Base-by-base conservation (phyloP, 495 filamentous ascomycete genomes). In the Immersiella caudata region DNA sequence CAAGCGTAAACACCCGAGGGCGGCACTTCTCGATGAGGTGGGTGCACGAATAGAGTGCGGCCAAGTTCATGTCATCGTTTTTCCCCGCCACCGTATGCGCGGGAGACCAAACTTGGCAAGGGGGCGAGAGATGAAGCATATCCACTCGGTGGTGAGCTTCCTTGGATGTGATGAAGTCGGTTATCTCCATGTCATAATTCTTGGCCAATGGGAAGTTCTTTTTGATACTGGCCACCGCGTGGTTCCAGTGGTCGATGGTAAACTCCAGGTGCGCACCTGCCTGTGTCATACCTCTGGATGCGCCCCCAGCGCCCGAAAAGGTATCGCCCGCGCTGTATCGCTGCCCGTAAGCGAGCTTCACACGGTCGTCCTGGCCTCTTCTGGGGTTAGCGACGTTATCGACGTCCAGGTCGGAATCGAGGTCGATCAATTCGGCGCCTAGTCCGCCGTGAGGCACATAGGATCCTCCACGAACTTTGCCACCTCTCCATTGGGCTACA, bases 41-140 rank as follows among this genome's bases (percentile, higher is more conserved):
- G 0, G 74, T 74, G 6, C 90, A 86, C 0, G 87, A 87, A 70
- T 90, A 93, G 0, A 94, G 78, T 0, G 89, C 86, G 0, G 89
- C 89, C 0, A 86, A 87, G 64, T 97, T 97, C 6, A 76, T 80
- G 2, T 94, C 92, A 57, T 96, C 93, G 46, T 91, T 82, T 11
- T 82, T 79, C 0, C 87, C 86, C 0, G 80, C 69, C 2, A 83
- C 75, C 0, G 91, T 94, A 65, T 97, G 91, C 0, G 91, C 91
- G 0, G 88, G 87, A 0, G 91, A 96, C 76, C 89, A 97, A 7
- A 86, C 86, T 67, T 95, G 91, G 60, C 94, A 98, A 0, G 94
- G 94, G 0, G 93, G 92, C 0, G 91, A 95, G 0, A 94, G 75
- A 64, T 97, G 94, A 1, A 90, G 79, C 21, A 96, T 80, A 70